phyloP scores from a whole-genome alignment of 441 rosid species.

The Geranium incanum region DNA sequence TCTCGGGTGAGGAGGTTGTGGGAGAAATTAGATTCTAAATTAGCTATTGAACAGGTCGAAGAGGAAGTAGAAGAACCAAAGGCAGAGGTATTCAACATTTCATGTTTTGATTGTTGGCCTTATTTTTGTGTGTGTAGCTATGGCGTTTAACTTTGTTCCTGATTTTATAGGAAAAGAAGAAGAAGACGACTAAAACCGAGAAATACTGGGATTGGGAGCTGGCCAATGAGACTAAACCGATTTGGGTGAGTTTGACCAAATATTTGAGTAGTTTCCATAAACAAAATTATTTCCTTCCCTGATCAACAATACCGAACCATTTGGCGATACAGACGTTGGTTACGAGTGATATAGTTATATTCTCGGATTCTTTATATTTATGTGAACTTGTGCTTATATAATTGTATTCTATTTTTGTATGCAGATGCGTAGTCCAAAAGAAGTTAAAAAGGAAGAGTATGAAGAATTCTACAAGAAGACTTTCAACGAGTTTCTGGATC shows the following conservation, averaged over 20 bases:
- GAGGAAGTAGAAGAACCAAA: constrained; percentile 57
- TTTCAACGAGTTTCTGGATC: constrained; percentile 87
- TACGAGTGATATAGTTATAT: not conserved
- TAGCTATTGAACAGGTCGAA: constrained; percentile 53
- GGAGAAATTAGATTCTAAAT: not conserved
- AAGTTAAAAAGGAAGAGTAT: constrained; percentile 74
- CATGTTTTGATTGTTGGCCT: not conserved
- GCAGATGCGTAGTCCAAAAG: constrained; percentile 83
- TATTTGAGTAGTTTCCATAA: not conserved
- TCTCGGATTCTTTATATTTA: not conserved
- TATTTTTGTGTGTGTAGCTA: not conserved
- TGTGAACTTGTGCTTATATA: not conserved
- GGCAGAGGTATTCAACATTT: constrained; percentile 48
- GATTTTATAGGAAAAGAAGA: constrained; percentile 54
- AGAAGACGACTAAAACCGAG: constrained; percentile 78
- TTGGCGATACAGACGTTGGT: not conserved
- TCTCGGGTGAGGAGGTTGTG: too few species aligned
- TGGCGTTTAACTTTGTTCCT: constrained; percentile 15
- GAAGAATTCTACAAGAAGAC: constrained; percentile 89
- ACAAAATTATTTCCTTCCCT: not conserved
- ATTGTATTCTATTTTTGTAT: constrained; percentile 16
- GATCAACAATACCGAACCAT: not conserved
- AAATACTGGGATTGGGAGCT: constrained; percentile 98
- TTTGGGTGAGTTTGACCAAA: constrained; percentile 59
- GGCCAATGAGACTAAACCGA: constrained; percentile 87